phyloP scores from a whole-genome alignment of 345 rosid genomes.

The Mangifera indica region DNA sequence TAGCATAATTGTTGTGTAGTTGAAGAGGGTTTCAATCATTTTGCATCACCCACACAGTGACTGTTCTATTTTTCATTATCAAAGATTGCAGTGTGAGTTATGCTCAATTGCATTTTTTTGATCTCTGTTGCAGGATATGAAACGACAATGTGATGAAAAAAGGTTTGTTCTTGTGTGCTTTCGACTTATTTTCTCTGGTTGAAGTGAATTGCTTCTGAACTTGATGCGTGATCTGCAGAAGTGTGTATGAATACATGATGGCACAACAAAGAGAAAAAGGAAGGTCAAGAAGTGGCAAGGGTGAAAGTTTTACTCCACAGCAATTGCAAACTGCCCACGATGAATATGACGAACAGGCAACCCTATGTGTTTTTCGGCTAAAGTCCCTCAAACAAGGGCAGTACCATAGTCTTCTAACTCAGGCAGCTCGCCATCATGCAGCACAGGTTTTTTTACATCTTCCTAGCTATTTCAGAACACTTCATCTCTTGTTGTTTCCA shows the following conservation, averaged over 20 bases:
- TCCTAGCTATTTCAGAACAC: slow-evolving; percentile 11
- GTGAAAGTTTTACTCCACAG: slow-evolving; percentile 49
- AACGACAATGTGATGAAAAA: slow-evolving; percentile 93
- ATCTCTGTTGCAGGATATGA: slow-evolving; percentile 78
- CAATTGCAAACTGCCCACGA: slow-evolving; percentile 71
- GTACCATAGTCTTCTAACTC: slow-evolving; percentile 86
- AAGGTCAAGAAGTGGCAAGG: slow-evolving; percentile 68
- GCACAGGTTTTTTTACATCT: slow-evolving; percentile 70
- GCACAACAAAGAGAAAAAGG: slow-evolving; percentile 82
- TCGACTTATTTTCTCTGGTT: slow-evolving; percentile 17
- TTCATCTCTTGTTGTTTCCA: slow-evolving; percentile 1
- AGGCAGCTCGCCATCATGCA: slow-evolving; percentile 92
- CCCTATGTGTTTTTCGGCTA: slow-evolving; percentile 75
- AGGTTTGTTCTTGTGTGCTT: slow-evolving; percentile 46
- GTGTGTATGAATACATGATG: slow-evolving; percentile 67
- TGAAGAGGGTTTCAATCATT: not conserved
- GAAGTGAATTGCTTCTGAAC: slow-evolving; percentile 26
- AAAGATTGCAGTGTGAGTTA: slow-evolving; percentile 7
- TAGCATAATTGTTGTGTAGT: slow-evolving; percentile 8
- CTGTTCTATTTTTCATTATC: not conserved
- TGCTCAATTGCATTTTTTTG: slow-evolving; percentile 23
- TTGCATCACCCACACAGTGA: not conserved
- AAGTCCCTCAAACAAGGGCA: slow-evolving; percentile 96
- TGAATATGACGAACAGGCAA: slow-evolving; percentile 82
- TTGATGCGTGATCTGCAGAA: slow-evolving; percentile 47